Evolutionary conservation across 768 basidiomycete genomes (phyloP).

Genomic region (Dentipellis sp.): DNA sequence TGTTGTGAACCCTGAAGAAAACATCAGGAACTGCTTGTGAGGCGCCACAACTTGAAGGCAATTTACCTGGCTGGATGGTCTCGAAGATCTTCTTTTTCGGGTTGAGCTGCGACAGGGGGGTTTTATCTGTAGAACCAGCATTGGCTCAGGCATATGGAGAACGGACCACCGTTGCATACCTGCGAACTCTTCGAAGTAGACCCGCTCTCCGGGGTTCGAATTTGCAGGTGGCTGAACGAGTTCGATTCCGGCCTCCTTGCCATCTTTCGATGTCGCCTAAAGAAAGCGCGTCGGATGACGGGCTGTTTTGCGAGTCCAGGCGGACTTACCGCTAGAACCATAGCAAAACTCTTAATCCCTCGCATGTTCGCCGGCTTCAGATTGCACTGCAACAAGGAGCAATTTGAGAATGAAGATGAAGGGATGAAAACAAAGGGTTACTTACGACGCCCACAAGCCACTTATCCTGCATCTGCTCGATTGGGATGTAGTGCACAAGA

Average conservation of each 20-base stretch:
- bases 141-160: neutral
- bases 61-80: conserved; percentile 80
- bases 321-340: conserved; percentile 81
- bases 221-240: conserved; percentile 81
- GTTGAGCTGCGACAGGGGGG: conserved; percentile 78
- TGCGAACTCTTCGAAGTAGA: conserved; percentile 93
- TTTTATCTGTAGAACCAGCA: conserved; percentile 32
- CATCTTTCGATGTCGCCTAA: conserved; percentile 85
- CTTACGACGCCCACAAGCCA: conserved; percentile 77
- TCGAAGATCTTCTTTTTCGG: conserved; percentile 99
- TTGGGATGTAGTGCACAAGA: conserved; percentile 91
- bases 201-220: conserved; percentile 83
- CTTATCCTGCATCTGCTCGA: conserved; percentile 85
- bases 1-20: conserved; percentile 67
- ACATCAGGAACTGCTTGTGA: neutral
- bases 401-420: neutral
- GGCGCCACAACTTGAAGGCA: conserved; percentile 4
- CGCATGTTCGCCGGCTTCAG: conserved; percentile 96
- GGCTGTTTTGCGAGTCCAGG: neutral
- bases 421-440: neutral
- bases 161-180: conserved; percentile 31
- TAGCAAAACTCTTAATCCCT: conserved; percentile 95
- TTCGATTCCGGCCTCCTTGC: conserved; percentile 86
- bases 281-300: neutral
- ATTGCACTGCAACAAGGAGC: conserved; percentile 51